These are phyloP conservation scores for Mycena belliarum DNA, from an alignment of 768 basidiomycete genomes.

Conservation along the genomic window DNA sequence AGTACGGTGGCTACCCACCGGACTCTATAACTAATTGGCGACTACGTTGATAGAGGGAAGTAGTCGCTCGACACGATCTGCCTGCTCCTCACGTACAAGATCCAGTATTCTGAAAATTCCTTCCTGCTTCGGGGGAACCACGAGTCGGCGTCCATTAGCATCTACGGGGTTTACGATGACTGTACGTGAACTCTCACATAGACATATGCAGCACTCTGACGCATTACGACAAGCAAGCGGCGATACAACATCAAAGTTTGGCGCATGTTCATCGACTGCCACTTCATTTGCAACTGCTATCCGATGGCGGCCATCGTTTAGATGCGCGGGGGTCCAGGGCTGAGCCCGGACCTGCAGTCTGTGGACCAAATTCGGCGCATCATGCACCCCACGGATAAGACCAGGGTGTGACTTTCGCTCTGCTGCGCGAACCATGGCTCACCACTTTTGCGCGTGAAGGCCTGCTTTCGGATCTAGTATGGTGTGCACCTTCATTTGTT, in stretches of 20 bases:
- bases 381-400: conserved; percentile 98
- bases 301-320: conserved; percentile 99
- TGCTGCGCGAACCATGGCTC: not conserved
- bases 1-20: conserved; percentile 8
- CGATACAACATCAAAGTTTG: conserved; percentile 99
- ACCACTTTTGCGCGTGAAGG: not conserved
- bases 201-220: not conserved
- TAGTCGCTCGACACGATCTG: not conserved
- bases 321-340: conserved; percentile 97
- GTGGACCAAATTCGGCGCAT: conserved; percentile 99
- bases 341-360: conserved; percentile 94
- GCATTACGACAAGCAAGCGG: conserved; percentile 79
- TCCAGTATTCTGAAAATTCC: not conserved
- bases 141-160: conserved; percentile 11
- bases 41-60: not conserved
- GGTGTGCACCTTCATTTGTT: not conserved
- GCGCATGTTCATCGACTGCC: conserved; percentile 99
- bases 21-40: conserved; percentile 13
- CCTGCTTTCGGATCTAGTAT: not conserved
- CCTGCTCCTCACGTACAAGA: not conserved
- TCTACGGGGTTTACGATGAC: conserved; percentile 15
- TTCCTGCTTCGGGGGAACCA: conserved; percentile 11
- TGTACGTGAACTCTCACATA: not conserved
- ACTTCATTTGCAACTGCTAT: conserved; percentile 98
- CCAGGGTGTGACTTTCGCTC: conserved; percentile 53